These are phyloP conservation scores for Lasiosphaeria miniovina DNA, from an alignment of 495 filamentous ascomycete genomes.

Conservation along the genomic window DNA sequence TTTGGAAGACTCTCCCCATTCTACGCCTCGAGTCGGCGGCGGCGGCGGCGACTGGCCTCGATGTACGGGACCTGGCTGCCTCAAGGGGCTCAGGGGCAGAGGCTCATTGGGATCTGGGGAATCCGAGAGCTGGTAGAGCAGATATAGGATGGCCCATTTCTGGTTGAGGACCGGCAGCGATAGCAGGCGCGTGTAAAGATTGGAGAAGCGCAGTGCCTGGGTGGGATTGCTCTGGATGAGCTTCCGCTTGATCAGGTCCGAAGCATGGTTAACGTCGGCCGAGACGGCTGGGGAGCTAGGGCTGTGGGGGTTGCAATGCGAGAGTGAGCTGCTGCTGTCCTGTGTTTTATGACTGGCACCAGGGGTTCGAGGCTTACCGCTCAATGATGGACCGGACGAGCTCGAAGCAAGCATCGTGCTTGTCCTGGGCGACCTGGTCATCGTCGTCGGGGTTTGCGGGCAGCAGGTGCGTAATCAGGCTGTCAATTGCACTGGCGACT, in stretches of 20 bases:
- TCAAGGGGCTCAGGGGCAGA: conserved; percentile 29
- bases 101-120: conserved; percentile 51
- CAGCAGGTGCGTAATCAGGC: conserved; percentile 53
- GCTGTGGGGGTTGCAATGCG: conserved; percentile 20
- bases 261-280: conserved; percentile 80
- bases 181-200: conserved; percentile 81
- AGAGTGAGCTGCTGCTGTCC: background rate
- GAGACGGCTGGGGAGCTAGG: conserved; percentile 34
- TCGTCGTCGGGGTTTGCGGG: conserved; percentile 48
- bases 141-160: conserved; percentile 94
- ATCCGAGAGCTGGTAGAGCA: conserved; percentile 78
- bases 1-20: conserved; percentile 22
- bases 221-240: conserved; percentile 76
- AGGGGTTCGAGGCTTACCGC: conserved; percentile 32
- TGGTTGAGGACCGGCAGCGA: conserved; percentile 86
- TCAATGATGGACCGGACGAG: conserved; percentile 50
- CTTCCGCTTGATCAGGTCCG: conserved; percentile 85
- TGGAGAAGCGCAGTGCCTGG: conserved; percentile 82
- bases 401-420: conserved; percentile 51
- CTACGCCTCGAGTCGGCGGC: conserved; percentile 11
- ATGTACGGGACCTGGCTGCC: conserved; percentile 23
- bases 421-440: conserved; percentile 47
- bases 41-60: background rate
- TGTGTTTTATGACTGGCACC: background rate
- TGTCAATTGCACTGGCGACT: conserved; percentile 53